Evolutionary conservation across 2,329 filamentous ascomycete species (phyloP).

Genomic region (Trichophyton verrucosum): DNA sequence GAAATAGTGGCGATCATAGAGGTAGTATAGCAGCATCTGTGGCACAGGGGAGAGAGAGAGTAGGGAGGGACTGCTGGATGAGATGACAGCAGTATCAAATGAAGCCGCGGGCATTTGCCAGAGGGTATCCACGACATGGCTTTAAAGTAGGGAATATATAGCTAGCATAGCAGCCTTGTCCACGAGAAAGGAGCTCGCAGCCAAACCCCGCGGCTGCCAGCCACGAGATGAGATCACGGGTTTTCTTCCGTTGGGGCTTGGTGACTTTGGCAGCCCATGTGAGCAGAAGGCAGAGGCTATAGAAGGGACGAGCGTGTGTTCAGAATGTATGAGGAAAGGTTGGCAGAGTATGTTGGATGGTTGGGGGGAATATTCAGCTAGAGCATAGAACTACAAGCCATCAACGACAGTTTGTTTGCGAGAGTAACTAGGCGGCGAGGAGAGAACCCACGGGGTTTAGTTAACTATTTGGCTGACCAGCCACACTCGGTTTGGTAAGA

Average conservation of each 20-base stretch:
- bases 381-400: background rate
- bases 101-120: background rate
- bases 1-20: slow-evolving; percentile 87
- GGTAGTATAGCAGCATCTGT: slow-evolving; percentile 63
- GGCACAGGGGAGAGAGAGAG: background rate
- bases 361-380: background rate
- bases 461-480: background rate
- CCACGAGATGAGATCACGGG: slow-evolving; percentile 1
- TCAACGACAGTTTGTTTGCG: background rate
- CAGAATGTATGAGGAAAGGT: background rate
- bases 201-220: background rate
- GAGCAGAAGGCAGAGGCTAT: background rate
- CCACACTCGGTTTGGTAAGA: background rate
- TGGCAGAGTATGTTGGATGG: background rate
- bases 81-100: background rate
- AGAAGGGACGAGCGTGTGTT: too few species aligned
- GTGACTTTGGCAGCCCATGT: background rate
- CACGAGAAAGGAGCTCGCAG: background rate
- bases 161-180: background rate
- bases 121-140: background rate
- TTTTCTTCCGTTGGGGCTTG: background rate
- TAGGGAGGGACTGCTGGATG: background rate
- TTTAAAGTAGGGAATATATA: background rate
- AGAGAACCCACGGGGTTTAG: too few species aligned
- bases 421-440: too few species aligned